Conservation (phyloP, 1,139 yeast genomes). For the Pneumocystis oryctolagi region DNA sequence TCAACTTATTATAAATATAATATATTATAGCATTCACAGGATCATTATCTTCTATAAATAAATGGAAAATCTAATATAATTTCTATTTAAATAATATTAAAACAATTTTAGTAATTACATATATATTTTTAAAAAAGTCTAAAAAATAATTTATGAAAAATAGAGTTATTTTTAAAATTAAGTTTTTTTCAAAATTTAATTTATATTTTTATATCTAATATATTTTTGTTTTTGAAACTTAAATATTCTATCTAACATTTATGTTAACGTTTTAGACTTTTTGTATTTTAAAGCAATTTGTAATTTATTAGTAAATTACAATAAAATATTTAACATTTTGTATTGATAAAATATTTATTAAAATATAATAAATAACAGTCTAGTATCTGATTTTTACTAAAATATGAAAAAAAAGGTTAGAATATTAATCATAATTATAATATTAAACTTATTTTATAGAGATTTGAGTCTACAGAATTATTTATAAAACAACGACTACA, state of each 20-base stretch:
- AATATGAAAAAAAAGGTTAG: not conserved
- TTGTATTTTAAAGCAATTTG: not conserved
- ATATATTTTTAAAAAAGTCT: not conserved
- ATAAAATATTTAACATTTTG: not conserved
- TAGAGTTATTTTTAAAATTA: no score
- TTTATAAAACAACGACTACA: constrained; percentile 40
- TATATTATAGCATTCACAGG: not conserved
- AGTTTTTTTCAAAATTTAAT: no score
- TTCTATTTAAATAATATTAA: not conserved
- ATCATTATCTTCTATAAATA: not conserved
- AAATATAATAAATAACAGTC: not conserved
- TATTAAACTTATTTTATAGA: not conserved
- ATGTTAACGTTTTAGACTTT: not conserved
- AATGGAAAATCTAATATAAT: not conserved
- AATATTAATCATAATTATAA: not conserved
- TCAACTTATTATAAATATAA: not conserved
- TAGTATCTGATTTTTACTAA: no score
- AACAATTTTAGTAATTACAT: not conserved
- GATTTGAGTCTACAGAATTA: constrained; percentile 19
- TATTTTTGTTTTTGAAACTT: not conserved
- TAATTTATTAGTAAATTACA: not conserved
- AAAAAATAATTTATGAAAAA: not conserved
- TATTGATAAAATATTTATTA: not conserved
- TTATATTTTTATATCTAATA: no score
- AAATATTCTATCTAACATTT: no score